A percentile compares a stretch with the other conserved stretches of the same genome.
These are phyloP conservation scores for Setomelanomma holmii DNA, from an alignment of 2,329 filamentous ascomycete species.

Conservation along the genomic window DNA sequence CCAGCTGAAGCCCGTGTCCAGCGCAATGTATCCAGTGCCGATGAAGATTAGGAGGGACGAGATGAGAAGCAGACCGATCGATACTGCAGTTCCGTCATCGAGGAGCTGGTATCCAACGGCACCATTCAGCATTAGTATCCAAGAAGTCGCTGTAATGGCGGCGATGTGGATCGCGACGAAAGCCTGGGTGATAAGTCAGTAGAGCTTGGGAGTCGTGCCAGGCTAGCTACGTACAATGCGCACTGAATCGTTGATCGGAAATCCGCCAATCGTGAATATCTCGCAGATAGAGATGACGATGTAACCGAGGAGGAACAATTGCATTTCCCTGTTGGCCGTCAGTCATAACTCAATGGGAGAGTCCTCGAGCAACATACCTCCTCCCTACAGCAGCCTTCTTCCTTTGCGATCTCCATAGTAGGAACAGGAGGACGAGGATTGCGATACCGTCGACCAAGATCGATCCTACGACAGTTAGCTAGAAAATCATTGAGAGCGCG, in stretches of 20 bases:
- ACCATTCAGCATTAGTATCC: slow-evolving; percentile 91
- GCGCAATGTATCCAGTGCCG: slow-evolving; percentile 92
- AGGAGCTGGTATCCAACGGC: slow-evolving; percentile 91
- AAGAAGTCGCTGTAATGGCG: slow-evolving; percentile 84
- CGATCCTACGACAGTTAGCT: slow-evolving; percentile 67
- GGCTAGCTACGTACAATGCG: slow-evolving; percentile 68
- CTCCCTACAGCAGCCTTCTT: slow-evolving; percentile 94
- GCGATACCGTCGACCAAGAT: slow-evolving; percentile 83
- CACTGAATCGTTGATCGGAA: slow-evolving; percentile 74
- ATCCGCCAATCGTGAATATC: slow-evolving; percentile 92
- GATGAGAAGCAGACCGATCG: slow-evolving; percentile 73
- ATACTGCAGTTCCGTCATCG: slow-evolving; percentile 89
- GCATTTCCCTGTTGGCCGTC: slow-evolving; percentile 78
- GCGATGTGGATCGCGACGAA: slow-evolving; percentile 93
- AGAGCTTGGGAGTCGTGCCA: neutral
- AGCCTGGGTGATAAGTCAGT: slow-evolving; percentile 59
- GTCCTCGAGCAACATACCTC: slow-evolving; percentile 65
- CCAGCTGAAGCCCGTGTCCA: slow-evolving; percentile 90
- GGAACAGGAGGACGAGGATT: slow-evolving; percentile 69
- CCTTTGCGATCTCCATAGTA: slow-evolving; percentile 81
- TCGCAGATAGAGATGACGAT: slow-evolving; percentile 91
- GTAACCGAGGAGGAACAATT: slow-evolving; percentile 87
- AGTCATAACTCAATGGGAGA: slow-evolving; percentile 10
- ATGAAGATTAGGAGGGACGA: slow-evolving; percentile 79
- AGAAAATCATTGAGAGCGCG: slow-evolving; percentile 8